Evolutionary conservation across 192 early-diverging fungal species (phyloP).

Genomic region (Umbelopsis vinacea): DNA sequence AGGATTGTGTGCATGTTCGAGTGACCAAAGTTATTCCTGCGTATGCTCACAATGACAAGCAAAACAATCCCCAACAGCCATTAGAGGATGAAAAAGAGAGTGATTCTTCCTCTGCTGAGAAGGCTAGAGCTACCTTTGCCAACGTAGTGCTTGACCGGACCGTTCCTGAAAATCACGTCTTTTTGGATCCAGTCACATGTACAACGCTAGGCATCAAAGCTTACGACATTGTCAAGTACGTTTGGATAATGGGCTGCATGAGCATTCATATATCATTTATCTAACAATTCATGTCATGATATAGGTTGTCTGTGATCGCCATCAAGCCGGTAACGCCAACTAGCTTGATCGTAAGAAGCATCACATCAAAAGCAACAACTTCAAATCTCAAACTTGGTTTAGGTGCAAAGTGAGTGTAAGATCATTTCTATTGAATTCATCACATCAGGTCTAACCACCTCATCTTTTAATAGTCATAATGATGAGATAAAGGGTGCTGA

Average conservation of each 20-base stretch:
- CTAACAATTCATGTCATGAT: no score
- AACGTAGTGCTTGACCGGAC: constrained; percentile 32
- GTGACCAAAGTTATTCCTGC: constrained; percentile 50
- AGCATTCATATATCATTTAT: no score
- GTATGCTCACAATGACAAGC: constrained; percentile 36
- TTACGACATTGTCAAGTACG: constrained; percentile 57
- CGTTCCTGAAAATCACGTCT: constrained; percentile 51
- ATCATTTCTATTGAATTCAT: no score
- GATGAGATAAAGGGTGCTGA: constrained; percentile 25
- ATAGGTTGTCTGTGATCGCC: constrained; percentile 16
- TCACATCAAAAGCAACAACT: constrained; percentile 3
- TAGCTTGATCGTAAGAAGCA: constrained; percentile 1
- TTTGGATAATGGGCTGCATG: background rate
- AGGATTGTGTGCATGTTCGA: constrained; percentile 33
- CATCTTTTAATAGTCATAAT: background rate
- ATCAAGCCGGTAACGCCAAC: constrained; percentile 8
- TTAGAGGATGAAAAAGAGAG: constrained; percentile 43
- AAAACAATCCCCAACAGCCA: background rate
- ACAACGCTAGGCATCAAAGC: constrained; percentile 48
- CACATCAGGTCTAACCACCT: background rate
- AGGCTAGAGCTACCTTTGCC: constrained; percentile 39
- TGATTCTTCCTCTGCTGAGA: constrained; percentile 28
- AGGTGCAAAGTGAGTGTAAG: constrained; percentile 20
- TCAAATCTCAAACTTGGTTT: constrained; percentile 32
- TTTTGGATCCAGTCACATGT: constrained; percentile 44